Conservation (phyloP, 2,329 filamentous ascomycete species). For the Pseudogymnoascus sp. region DNA sequence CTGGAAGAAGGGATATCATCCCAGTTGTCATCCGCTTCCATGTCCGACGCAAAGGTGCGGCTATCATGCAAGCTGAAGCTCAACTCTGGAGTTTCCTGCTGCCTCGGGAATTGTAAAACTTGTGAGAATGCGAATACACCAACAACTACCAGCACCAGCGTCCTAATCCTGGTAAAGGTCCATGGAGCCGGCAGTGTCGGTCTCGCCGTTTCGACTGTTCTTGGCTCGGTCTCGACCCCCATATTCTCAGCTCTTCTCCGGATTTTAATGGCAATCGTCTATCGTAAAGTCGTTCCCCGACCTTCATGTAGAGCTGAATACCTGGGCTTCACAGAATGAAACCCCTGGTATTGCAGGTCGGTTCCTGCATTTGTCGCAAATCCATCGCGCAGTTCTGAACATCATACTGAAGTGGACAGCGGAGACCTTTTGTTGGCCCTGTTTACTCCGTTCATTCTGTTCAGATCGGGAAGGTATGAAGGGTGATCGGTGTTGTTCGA, state of each 20-base stretch:
- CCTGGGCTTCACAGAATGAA: not conserved
- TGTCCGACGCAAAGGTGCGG: not conserved
- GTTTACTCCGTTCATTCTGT: not conserved
- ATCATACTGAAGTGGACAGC: not conserved
- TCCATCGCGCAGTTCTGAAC: not conserved
- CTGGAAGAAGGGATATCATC: not conserved
- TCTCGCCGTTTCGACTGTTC: not conserved
- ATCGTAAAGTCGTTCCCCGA: not conserved
- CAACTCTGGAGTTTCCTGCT: no score
- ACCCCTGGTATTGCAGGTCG: not conserved
- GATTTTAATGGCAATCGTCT: not conserved
- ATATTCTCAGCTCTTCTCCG: not conserved
- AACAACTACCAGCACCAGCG: not conserved
- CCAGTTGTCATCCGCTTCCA: not conserved
- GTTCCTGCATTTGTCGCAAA: not conserved
- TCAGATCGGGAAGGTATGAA: constrained; percentile 1
- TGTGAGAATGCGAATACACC: not conserved
- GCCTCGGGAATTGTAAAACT: not conserved
- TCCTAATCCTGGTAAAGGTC: not conserved
- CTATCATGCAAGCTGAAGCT: not conserved
- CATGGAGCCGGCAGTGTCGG: not conserved
- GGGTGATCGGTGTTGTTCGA: not conserved
- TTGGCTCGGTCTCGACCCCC: not conserved
- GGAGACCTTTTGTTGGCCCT: not conserved
- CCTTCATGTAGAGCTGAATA: not conserved